A percentile compares a stretch with the other conserved stretches of the same genome.
Conservation (phyloP, 352 stramenopile species). For the Pythium brachiatum region DNA sequence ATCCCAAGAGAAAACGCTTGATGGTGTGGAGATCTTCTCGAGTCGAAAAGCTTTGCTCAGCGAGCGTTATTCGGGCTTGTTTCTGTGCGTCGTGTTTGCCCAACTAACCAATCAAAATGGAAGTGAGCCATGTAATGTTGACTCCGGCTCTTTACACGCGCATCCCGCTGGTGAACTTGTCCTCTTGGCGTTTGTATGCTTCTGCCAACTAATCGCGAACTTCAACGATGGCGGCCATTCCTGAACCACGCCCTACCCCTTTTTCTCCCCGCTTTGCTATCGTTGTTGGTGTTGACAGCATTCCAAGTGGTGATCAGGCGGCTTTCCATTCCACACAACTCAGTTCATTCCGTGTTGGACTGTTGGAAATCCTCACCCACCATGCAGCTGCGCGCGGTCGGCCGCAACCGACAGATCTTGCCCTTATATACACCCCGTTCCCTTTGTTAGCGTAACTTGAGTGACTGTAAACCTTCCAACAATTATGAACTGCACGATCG, state of each 20-base stretch:
- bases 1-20: too few relatives aligned
- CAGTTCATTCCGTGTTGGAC: not conserved
- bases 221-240: not conserved
- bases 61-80: too few relatives aligned
- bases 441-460: too few relatives aligned
- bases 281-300: not conserved
- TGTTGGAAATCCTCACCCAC: not conserved
- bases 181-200: not conserved
- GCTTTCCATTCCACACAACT: slow-evolving; percentile 4
- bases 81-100: not conserved
- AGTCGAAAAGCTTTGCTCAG: too few relatives aligned
- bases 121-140: slow-evolving; percentile 7
- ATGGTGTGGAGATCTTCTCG: too few relatives aligned
- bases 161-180: not conserved
- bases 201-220: not conserved
- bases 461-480: too few relatives aligned
- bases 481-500: too few relatives aligned
- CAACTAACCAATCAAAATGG: slow-evolving; percentile 2
- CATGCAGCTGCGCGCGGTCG: not conserved
- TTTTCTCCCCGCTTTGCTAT: not conserved
- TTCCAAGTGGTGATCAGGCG: not conserved
- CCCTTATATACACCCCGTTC: too few relatives aligned
- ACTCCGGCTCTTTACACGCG: slow-evolving; percentile 3
- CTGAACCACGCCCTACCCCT: not conserved
- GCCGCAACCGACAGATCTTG: too few relatives aligned